These are phyloP conservation scores for Maudiozyma pseudohumilis DNA, from an alignment of 805 yeast species.

Conservation along the genomic window DNA sequence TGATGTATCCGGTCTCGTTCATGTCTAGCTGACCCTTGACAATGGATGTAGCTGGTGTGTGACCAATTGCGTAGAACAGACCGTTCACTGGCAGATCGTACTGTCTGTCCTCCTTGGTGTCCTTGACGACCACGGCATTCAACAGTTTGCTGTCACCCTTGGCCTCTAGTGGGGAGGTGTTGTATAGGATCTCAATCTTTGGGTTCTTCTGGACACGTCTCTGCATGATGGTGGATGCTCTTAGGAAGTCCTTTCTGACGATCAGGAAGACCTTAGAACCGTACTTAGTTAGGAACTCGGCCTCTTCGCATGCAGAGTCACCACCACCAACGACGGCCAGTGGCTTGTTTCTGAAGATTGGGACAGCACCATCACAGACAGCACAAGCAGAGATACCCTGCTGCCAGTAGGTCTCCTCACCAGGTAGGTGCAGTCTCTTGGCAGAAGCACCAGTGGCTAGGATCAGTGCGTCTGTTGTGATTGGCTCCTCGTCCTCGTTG, in stretches of 20 bases:
- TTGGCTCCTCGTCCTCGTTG: slow-evolving; percentile 84
- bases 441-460: slow-evolving; percentile 99
- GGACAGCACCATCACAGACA: slow-evolving; percentile 99
- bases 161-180: slow-evolving; percentile 79
- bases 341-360: slow-evolving; percentile 96
- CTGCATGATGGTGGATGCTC: slow-evolving; percentile 97
- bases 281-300: slow-evolving; percentile 90
- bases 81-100: slow-evolving; percentile 74
- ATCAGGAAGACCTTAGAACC: slow-evolving; percentile 91
- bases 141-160: slow-evolving; percentile 88
- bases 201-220: slow-evolving; percentile 77
- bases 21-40: slow-evolving; percentile 70
- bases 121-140: slow-evolving; percentile 50
- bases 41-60: slow-evolving; percentile 84
- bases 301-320: slow-evolving; percentile 99
- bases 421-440: slow-evolving; percentile 84
- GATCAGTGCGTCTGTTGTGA: slow-evolving; percentile 85
- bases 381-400: slow-evolving; percentile 99
- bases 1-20: slow-evolving; percentile 81
- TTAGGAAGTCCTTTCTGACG: slow-evolving; percentile 86
- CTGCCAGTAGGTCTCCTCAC: slow-evolving; percentile 98
- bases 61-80: slow-evolving; percentile 96
- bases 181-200: slow-evolving; percentile 83
- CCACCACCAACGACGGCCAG: slow-evolving; percentile 98
- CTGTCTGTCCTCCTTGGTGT: slow-evolving; percentile 62